Base-by-base conservation (phyloP, 352 stramenopile genomes). In the Phytopythium vexans region DNA sequence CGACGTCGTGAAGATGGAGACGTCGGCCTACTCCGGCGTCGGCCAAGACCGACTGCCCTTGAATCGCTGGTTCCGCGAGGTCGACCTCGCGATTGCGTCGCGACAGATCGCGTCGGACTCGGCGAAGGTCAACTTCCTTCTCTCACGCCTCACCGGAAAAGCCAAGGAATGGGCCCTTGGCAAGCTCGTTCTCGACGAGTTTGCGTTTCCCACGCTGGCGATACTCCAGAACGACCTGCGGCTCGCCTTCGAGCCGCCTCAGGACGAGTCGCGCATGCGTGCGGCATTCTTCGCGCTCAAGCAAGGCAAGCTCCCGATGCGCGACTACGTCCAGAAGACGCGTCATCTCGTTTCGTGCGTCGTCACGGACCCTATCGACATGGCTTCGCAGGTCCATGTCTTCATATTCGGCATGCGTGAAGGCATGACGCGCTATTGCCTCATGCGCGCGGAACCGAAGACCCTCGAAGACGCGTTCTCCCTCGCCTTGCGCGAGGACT, bases 251-350 rank as follows among this genome's bases (percentile, higher is more conserved):
- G 59, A 66, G 9, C 49, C 48, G 1, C 53, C 51, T 6, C 54
- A 68, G 40, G 56, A 68, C 31, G 60, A 68, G 39, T 54, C 49
- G 9, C 31, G 52, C n/a, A 21, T 45, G 41, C 21, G 49, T 15
- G 37, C 43, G 5, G 36, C 21, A 4, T 66, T 50, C 43, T 56
- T 60, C 12, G 47, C 4, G 7, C 49, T 54, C 31, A 58, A 58
- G n/a, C 59, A 66, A 38, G 52, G 47, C n/a, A 58, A 56, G 15
- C 31, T 68, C 34, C 3, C 45, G 1, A 60, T 63, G 47, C 21
- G 42, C 8, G 50, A 64, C 9, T 64, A 60, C 16, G 37, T 54
- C 3, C 46, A 58, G 34, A 53, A 48, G 45, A 37, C 52, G 0
- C 35, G 51, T 4, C 49, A 61, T 15, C 37, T 58, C 0, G 33